These are phyloP conservation scores for Diaporthe sp. DNA, from an alignment of 2,329 filamentous ascomycete species.

Conservation along the genomic window DNA sequence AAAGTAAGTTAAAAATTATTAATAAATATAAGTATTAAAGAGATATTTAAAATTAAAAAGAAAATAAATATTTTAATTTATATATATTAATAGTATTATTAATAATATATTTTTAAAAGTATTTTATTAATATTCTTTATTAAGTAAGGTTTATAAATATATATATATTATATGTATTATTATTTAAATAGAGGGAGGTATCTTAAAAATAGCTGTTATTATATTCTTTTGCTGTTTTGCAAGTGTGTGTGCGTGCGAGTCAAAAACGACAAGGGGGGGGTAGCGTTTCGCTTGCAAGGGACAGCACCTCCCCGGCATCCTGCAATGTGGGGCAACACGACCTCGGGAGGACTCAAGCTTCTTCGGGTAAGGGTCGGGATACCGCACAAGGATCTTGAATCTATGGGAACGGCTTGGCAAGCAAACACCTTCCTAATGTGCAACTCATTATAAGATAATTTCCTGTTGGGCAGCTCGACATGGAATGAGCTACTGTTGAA, in stretches of 20 bases:
- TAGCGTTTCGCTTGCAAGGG: too few relatives aligned
- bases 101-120: neutral
- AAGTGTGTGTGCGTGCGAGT: too few relatives aligned
- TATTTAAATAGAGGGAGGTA: too few relatives aligned
- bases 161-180: too few relatives aligned
- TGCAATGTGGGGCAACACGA: constrained; percentile 15
- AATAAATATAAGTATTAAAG: too few relatives aligned
- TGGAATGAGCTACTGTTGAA: neutral
- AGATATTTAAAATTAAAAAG: too few relatives aligned
- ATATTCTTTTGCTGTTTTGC: too few relatives aligned
- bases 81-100: neutral
- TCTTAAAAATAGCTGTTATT: too few relatives aligned
- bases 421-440: neutral
- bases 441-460: too few relatives aligned
- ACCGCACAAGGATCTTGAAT: neutral
- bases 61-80: too few relatives aligned
- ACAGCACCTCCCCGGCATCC: constrained; percentile 4
- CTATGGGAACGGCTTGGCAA: neutral
- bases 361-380: neutral
- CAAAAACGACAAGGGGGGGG: too few relatives aligned
- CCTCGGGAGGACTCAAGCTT: neutral
- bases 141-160: neutral
- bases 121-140: neutral
- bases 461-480: neutral
- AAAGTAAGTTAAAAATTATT: too few relatives aligned